Base-by-base conservation (phyloP, 805 yeast species). In the Starmerella ratchasimensis region DNA sequence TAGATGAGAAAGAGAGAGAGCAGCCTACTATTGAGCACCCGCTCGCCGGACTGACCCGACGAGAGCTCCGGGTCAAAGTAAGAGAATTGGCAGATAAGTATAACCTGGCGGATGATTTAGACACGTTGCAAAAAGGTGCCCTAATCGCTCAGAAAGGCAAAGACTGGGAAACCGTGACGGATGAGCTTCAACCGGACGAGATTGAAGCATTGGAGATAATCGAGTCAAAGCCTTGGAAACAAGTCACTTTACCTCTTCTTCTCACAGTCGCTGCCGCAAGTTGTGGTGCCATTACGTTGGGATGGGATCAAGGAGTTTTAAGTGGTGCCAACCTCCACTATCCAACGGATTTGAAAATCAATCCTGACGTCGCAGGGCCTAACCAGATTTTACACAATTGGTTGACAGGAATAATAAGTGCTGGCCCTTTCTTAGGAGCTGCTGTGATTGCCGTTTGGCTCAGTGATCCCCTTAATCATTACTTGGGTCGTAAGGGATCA, bases 251-350 rank as follows among this genome's bases (percentile, higher is more conserved):
- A 11, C 24, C 48, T 4, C 54, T 65, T 54, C 62, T 69, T 51
- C 49, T 62, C 56, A 66, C 70, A 16, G 68, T 72, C 55, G 67
- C 74, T 7, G 58, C 74, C 50, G 73, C 78, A 32, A 75, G 81
- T 3, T 61, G 75, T 63, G 74, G 80, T 34, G 72, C 72, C 14
- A 77, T 80, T 3, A 74, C 78, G 4, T 79, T 75, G 52, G 83
- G 83, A 37, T 74, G 74, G 80, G 83, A 76, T 54, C 80, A 76
- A 53, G 68, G 80, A 5, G 81, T 74, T 8, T 61, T 73, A 41
- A 74, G 76, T 45, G 83, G 82, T 26, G 82, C 82, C 17, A 71
- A 68, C 33, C 53, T 74, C 18, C 70, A 67, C 44, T 72, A 64
- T 47, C 71, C 73, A 8, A 43, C 47, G 15, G 62, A 61, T 24